Evolutionary conservation across 345 rosid genomes (phyloP).

Genomic region (Cardamine chenopodiifolia): DNA sequence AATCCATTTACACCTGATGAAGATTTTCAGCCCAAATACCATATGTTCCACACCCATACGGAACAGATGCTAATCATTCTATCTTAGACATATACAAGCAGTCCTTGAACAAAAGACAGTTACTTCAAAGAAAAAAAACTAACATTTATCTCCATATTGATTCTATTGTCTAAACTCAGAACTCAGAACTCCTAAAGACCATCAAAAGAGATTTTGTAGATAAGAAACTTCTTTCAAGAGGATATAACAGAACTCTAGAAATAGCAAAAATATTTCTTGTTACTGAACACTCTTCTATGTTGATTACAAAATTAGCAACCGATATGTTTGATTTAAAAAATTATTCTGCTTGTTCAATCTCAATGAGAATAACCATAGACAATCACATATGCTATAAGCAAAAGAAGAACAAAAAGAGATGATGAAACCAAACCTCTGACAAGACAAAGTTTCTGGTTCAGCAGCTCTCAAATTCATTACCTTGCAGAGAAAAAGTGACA

Average conservation of each 20-base stretch:
- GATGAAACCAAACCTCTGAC: background rate
- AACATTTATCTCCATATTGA: background rate
- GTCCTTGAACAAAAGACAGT: background rate
- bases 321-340: background rate
- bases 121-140: background rate
- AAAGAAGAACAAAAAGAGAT: background rate
- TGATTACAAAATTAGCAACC: background rate
- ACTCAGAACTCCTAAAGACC: background rate
- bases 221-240: conserved; percentile 6
- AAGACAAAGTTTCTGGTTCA: background rate
- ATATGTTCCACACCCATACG: too few relatives aligned
- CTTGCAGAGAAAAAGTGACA: background rate
- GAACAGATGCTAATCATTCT: background rate
- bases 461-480: background rate
- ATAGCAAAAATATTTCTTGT: background rate
- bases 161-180: conserved; percentile 14
- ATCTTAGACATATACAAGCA: background rate
- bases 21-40: too few relatives aligned
- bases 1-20: too few relatives aligned
- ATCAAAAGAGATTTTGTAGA: background rate
- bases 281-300: background rate
- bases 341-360: background rate
- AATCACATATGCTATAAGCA: background rate
- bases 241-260: background rate
- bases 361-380: background rate